Base-by-base conservation (phyloP, 2,329 filamentous ascomycete genomes). In the Xylaria sp. region DNA sequence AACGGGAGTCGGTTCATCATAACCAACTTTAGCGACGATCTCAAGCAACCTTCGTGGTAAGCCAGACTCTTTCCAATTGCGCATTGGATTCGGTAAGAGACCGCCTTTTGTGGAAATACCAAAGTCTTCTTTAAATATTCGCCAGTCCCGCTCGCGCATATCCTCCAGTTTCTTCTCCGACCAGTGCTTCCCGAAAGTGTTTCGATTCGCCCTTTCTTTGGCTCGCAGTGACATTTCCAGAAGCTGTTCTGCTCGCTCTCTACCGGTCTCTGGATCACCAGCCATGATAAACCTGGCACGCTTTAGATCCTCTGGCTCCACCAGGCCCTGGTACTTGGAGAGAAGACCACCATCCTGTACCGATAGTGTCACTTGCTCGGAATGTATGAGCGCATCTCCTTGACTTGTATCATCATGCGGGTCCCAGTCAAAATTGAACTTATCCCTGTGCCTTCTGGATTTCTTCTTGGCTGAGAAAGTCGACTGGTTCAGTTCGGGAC, bases 341-440 rank as follows among this genome's bases (percentile, higher is more conserved):
- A 86, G 81, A 6, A 71, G 82, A 46, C 76, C 78, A 62, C 78
- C 76, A 51, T 77, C 77, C 18, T 76, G 93, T 82, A 94, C 91
- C 68, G 88, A 90, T 3, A 89, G 86, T 71, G 92, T 88, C 2
- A 89, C 85, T 48, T 88, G 86, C 31, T 89, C 84, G 60, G 91
- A 86, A 79, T 97, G 97, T 48, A 96, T 86, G 0, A 93, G 92
- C 75, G 97, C 94, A 78, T 94, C 92, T 74, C 93, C 91, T 59
- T 82, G 88, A 72, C 91, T 95, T 0, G 96, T 99, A 80, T 99
- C 96, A 78, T 99, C 96, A 70, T 97, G 93, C 0, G 90, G 88
- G 75, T 97, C 97, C 96, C 96, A 99, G 76, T 97, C 96, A 76
- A 99, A 99, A 77, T 98, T 99, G 84, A 99, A 99, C 80, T 99